Base-by-base conservation (phyloP, 139 green algal genomes). In the Pseudopediastrum boryanum region DNA sequence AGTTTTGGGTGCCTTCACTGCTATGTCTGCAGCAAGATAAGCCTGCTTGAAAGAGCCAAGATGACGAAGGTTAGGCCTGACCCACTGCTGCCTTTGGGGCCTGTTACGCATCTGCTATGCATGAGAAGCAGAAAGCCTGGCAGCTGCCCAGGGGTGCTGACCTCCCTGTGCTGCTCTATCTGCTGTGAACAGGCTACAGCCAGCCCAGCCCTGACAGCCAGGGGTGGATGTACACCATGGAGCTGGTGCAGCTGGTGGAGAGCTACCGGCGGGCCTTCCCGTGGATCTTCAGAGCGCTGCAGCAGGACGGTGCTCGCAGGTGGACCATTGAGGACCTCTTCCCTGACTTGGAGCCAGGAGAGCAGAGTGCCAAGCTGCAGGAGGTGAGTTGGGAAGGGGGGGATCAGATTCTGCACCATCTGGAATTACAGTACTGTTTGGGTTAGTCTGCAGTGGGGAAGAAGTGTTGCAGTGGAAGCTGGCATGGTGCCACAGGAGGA, bases 141-240 rank as follows among this genome's bases (percentile, higher is more conserved):
- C 63, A 52, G 63, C 5, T 29, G 2, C 1, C 31, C 1, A 46
- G 44, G 35, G 2, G 43, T 4, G 25, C 19, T 46, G 63, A 19
- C 9, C 25, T 13, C 39, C 43, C 13, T 19, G 39, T 36, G 7
- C 36, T 46, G 36, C 8, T 71, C 36, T 71, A 8, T 71, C 9
- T 16, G n/a, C n/a, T n/a, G n/a, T 64, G 54, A 35, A 5, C 48
- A 81, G 74, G 83, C 61, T 87, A 86, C 72, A 78, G 75, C 42
- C 31, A 56, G 29, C 80, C 87, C 29, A 63, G 70, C 21, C 51
- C 75, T n/a, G 77, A 86, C 35, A 78, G 84, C 29, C 78, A 73
- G 42, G 90, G 91, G 50, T 98, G 93, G 93, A 66, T 77, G 27
- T 98, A 96, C 86, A 89, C 78, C 29, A 59, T 89, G 12, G 84